phyloP scores from a whole-genome alignment of 2,329 filamentous ascomycete genomes.

The Diplocarpon rosae region DNA sequence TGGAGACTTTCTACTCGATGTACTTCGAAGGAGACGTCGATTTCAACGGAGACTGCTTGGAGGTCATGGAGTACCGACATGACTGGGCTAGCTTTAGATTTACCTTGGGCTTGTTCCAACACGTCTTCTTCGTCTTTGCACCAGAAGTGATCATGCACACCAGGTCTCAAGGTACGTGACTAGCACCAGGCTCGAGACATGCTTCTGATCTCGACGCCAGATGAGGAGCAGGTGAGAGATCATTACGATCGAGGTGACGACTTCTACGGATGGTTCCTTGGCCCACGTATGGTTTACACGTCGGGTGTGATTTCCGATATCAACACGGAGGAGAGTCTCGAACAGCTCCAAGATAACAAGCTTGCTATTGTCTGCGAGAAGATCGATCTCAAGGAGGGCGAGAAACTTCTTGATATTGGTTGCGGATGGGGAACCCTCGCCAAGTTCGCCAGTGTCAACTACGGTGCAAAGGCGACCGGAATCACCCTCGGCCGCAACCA shows the following conservation, averaged over 20 bases:
- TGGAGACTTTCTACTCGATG: constrained; percentile 95
- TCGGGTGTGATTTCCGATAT: constrained; percentile 87
- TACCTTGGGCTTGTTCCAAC: constrained; percentile 74
- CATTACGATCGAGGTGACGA: constrained; percentile 98
- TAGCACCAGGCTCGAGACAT: not conserved
- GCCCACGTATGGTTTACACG: constrained; percentile 98
- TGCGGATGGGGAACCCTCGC: constrained; percentile 97
- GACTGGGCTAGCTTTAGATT: constrained; percentile 96
- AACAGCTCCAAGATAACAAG: constrained; percentile 97
- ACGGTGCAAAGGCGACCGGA: constrained; percentile 72
- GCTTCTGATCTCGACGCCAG: constrained; percentile 35
- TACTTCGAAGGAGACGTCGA: constrained; percentile 93
- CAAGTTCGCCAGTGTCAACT: constrained; percentile 86
- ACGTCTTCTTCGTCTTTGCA: constrained; percentile 77
- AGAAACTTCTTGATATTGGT: constrained; percentile 84
- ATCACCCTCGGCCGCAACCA: constrained; percentile 93
- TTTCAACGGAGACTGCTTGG: constrained; percentile 86
- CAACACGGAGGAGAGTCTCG: constrained; percentile 77
- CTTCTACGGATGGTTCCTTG: constrained; percentile 97
- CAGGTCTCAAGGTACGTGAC: constrained; percentile 61
- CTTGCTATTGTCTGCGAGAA: constrained; percentile 91
- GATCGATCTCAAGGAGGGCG: constrained; percentile 71
- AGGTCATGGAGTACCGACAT: constrained; percentile 85
- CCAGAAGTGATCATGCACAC: constrained; percentile 90
- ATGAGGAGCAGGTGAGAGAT: constrained; percentile 94